Percentiles rank a stretch among this genome's conserved stretches.
These are phyloP conservation scores for Aspergillus taichungensis DNA, from an alignment of 495 filamentous ascomycete species.

Conservation along the genomic window DNA sequence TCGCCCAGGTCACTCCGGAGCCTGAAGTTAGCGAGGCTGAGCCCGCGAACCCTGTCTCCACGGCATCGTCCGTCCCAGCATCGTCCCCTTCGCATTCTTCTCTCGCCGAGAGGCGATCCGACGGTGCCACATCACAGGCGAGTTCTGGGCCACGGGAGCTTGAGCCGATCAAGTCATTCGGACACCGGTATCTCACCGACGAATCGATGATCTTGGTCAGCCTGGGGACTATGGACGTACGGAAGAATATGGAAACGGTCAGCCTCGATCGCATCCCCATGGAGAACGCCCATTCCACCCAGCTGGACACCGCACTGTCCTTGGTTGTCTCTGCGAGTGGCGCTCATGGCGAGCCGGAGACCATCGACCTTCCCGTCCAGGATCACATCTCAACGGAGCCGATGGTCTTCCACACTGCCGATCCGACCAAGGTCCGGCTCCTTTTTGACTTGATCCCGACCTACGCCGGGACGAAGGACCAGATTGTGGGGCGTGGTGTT, in stretches of 20 bases:
- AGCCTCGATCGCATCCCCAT: conserved; percentile 84
- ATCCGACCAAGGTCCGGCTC: conserved; percentile 74
- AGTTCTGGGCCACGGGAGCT: conserved; percentile 31
- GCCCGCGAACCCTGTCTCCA: conserved; percentile 21
- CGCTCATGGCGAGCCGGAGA: conserved; percentile 74
- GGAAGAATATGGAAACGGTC: conserved; percentile 71
- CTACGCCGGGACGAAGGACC: conserved; percentile 80
- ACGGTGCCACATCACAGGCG: conserved; percentile 29
- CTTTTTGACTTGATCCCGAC: conserved; percentile 97
- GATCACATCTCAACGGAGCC: conserved; percentile 91
- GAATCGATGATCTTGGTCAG: conserved; percentile 87
- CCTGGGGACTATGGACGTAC: conserved; percentile 85
- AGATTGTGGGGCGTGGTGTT: conserved; percentile 85
- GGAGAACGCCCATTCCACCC: conserved; percentile 77
- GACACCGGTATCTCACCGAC: conserved; percentile 86
- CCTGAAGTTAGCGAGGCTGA: conserved; percentile 29
- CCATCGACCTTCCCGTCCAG: conserved; percentile 86
- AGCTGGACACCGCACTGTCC: conserved; percentile 89
- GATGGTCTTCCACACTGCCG: conserved; percentile 72
- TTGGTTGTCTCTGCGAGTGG: conserved; percentile 85
- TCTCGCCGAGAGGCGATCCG: conserved; percentile 45
- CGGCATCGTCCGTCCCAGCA: conserved; percentile 33
- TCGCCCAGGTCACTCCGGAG: conserved; percentile 45
- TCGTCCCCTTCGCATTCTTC: conserved; percentile 41
- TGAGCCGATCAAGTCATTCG: conserved; percentile 88